Evolutionary conservation across 495 filamentous ascomycete species (phyloP).

Genomic region (Bacidia gigantensis): DNA sequence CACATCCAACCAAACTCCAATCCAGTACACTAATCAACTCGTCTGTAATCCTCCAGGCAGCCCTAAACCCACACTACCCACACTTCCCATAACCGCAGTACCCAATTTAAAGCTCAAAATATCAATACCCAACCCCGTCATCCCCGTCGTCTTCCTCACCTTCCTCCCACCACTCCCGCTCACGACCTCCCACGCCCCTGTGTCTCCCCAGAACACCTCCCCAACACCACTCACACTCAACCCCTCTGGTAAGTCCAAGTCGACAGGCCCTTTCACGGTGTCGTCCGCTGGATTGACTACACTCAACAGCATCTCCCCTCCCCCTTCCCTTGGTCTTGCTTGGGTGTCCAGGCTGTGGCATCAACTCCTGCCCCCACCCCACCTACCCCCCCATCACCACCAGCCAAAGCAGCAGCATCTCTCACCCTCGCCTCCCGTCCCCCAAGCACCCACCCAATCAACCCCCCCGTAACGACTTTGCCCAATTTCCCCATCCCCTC

Average conservation of each 20-base stretch:
- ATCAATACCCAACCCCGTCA: not conserved
- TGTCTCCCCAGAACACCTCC: constrained; percentile 2
- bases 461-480: constrained; percentile 11
- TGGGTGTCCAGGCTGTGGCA: not conserved
- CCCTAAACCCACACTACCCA: not conserved
- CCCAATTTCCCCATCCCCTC: constrained; percentile 17
- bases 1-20: too few relatives aligned
- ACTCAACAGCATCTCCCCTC: not conserved
- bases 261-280: not conserved
- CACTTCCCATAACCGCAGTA: too few relatives aligned
- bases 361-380: not conserved
- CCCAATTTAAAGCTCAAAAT: not conserved
- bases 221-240: not conserved
- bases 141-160: not conserved
- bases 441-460: not conserved
- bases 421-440: not conserved
- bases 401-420: not conserved
- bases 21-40: too few relatives aligned
- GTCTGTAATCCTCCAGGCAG: not conserved
- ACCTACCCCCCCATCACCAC: not conserved
- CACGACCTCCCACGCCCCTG: not conserved
- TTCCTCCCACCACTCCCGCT: not conserved
- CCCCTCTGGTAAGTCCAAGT: not conserved
- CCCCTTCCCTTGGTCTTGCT: not conserved
- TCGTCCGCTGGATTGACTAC: not conserved